Base-by-base conservation (phyloP, 768 basidiomycete species). In the Xanthoconium purpureum region DNA sequence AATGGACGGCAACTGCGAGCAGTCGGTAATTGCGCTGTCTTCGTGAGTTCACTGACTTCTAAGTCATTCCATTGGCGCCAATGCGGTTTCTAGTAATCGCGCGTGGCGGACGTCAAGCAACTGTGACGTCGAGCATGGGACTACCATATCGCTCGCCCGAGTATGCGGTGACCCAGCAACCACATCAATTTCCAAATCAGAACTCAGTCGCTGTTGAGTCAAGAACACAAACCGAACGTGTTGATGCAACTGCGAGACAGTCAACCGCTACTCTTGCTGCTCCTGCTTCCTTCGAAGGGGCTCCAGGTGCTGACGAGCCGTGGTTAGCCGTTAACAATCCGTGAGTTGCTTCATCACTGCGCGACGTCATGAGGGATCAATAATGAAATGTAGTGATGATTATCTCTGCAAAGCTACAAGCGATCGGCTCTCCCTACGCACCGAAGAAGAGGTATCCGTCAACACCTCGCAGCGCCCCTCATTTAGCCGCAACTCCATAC, bases 1-100 rank as follows among this genome's bases (percentile, higher is more conserved):
- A 2, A 20, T 15, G 14, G 29, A 28, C 6, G 14, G 28, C 13
- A 30, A 3, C 5, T n/a, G 47, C 13, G 35, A 42, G 10, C 51
- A 8, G 20, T 13, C 17, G 11, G 33, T 7, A 2, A 28, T 20
- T 18, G 3, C 13, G 6, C 12, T 32, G 6, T 30, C 47, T 14
- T 20, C 42, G 59, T 61, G 48, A 62, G 61, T 39, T 11, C 40
- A 33, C 9, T 36, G 12, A 15, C 5, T n/a, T 12, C 29, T 18
- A 6, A 11, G 29, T 6, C 6, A 3, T 30, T 20, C 14, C 30
- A 32, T n/a, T 54, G 29, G 45, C 30, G 10, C 6, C 10, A 60
- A 13, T 4, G 37, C 20, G 32, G 4, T 48, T 47, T 48, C 24
- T 38, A 62, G 59, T 40, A 18, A 40, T 15, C 6, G 2, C 6